Percentiles rank a stretch among this genome's conserved stretches.
Conservation (phyloP, 2,329 filamentous ascomycete species). For the Madurella fahalii region DNA sequence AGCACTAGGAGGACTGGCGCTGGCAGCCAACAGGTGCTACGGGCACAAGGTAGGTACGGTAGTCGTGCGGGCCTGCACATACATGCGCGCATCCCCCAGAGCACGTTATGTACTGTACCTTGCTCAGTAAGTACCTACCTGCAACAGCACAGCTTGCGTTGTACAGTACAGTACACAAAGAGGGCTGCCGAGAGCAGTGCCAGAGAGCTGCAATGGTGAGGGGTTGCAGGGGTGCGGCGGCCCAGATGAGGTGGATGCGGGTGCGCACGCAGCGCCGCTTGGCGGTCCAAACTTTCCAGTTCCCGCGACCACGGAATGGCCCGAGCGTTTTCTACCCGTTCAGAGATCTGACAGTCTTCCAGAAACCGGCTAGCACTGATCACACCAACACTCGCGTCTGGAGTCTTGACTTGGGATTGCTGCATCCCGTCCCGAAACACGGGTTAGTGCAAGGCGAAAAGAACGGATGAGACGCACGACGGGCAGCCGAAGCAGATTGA, state of each 20-base stretch:
- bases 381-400: neutral
- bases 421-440: neutral
- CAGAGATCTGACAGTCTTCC: constrained; percentile 20
- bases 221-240: constrained; percentile 9
- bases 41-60: neutral
- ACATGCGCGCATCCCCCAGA: too few species aligned
- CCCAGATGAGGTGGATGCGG: constrained; percentile 12
- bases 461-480: neutral
- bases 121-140: neutral
- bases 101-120: neutral
- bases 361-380: constrained; percentile 18
- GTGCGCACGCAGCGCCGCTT: constrained; percentile 4
- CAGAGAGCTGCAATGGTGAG: neutral
- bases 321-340: constrained; percentile 14
- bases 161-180: neutral
- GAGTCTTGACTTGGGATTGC: neutral
- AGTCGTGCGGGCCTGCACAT: neutral
- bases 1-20: neutral
- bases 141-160: neutral
- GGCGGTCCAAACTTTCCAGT: neutral
- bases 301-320: constrained; percentile 9
- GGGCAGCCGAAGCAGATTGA: neutral
- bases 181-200: neutral
- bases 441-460: neutral
- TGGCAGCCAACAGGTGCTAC: neutral